Base-by-base conservation (phyloP, 371 early-diverging fungal species). In the Rhizomucor pusillus region DNA sequence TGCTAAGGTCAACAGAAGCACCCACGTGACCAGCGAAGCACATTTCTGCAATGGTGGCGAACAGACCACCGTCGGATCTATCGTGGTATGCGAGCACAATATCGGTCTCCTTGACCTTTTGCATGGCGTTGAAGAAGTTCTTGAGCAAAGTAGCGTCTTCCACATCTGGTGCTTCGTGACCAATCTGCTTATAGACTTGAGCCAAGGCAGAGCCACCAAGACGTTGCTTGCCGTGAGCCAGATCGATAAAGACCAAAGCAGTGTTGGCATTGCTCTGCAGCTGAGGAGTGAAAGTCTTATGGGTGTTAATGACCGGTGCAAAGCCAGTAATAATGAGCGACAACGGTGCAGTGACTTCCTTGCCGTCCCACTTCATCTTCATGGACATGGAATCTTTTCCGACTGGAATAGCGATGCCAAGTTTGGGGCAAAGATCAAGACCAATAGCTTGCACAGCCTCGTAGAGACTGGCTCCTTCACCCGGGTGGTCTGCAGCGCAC, bases 351-450 rank as follows among this genome's bases (percentile, higher is more conserved):
- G 90, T 90, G 11, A 96, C 94, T 35, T 78, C 73, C 34, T 80
- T 75, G 33, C 71, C 55, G 41, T 70, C 65, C 94, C 95, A 95
- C 59, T 86, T 86, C 80, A 94, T 90, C 81, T 93, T 92, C 98
- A 98, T 98, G 25, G 93, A 92, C 96, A 97, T 93, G 14, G 97
- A 96, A 73, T 98, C 98, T 80, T 98, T 97, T 60, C 98, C 98
- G 18, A 98, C 98, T 5, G 97, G 98, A 58, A 98, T 90, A 44
- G 92, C 87, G 65, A 98, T 84, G 33, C 94, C 95, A 16, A 98
- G 81, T 34, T 78, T 78, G 33, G 94, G 95, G 71, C 98, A 97
- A 45, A 97, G 77, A 44, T 92, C 94, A 66, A 95, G 69, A 53
- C 97, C 95, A 54, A 98, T 80, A 20, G 97, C 94, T 57, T 90